Evolutionary conservation across 2,329 filamentous ascomycete genomes (phyloP).

Genomic region (Fusarium piperis): DNA sequence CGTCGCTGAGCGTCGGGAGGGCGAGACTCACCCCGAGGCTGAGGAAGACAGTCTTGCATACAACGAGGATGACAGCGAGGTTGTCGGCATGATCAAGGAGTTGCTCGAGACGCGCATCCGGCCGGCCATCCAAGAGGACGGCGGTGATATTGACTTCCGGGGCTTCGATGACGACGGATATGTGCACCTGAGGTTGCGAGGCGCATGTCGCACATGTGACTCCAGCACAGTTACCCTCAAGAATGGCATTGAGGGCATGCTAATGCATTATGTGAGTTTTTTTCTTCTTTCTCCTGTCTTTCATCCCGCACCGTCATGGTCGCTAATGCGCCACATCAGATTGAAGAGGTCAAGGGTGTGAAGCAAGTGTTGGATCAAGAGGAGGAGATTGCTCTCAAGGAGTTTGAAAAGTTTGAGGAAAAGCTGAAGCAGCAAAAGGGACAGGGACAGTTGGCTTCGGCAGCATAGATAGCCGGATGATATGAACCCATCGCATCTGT

Average conservation of each 20-base stretch:
- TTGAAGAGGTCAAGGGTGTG: conserved; percentile 94
- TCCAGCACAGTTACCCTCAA: conserved; percentile 96
- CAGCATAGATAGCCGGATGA: conserved; percentile 4
- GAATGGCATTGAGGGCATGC: conserved; percentile 98
- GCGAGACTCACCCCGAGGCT: conserved; percentile 50
- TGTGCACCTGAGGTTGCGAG: conserved; percentile 87
- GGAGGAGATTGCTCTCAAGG: conserved; percentile 85
- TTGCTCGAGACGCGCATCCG: conserved; percentile 93
- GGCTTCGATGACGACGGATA: conserved; percentile 85
- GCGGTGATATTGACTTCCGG: conserved; percentile 94
- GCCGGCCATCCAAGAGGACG: conserved; percentile 96
- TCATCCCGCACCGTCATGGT: not conserved
- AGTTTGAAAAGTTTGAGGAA: conserved; percentile 96
- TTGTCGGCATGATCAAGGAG: conserved; percentile 99
- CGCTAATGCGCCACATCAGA: conserved; percentile 63
- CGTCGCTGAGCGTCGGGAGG: conserved; percentile 69
- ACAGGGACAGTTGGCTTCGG: conserved; percentile 33
- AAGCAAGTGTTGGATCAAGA: conserved; percentile 91
- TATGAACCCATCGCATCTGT: conserved; percentile 21
- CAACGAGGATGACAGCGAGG: conserved; percentile 91
- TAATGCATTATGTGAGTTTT: conserved; percentile 88
- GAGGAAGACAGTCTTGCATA: conserved; percentile 79
- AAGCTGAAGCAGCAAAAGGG: conserved; percentile 70
- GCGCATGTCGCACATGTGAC: conserved; percentile 95
- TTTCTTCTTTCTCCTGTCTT: conserved; percentile 34